Evolutionary conservation across 225 moss, liverwort and hornwort genomes (phyloP).

Genomic region (Neckera pumila): DNA sequence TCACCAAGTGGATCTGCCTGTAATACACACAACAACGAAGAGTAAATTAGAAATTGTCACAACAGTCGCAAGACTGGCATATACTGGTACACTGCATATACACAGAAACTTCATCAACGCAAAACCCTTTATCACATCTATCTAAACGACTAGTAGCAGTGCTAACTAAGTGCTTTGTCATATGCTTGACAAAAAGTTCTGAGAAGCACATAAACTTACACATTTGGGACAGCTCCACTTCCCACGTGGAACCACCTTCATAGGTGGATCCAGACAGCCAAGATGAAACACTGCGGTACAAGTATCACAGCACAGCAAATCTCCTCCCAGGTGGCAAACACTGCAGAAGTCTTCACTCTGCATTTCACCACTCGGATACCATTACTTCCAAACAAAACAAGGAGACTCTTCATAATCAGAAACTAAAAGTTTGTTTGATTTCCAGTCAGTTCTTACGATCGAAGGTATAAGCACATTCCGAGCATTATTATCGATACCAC

Average conservation of each 20-base stretch:
- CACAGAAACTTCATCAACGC: not conserved
- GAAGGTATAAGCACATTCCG: not conserved
- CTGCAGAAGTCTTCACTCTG: constrained; percentile 99
- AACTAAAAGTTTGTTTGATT: not conserved
- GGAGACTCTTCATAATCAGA: not conserved
- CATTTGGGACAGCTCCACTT: constrained; percentile 99
- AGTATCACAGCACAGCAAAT: constrained; percentile 93
- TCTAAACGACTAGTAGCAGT: not conserved
- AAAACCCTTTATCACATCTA: not conserved
- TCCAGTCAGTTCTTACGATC: not conserved
- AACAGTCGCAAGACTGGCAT: not conserved
- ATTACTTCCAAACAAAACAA: not conserved
- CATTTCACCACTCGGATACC: not conserved
- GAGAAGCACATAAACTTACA: constrained; percentile 40
- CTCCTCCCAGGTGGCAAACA: constrained; percentile 78
- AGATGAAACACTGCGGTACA: constrained; percentile 96
- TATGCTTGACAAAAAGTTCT: not conserved
- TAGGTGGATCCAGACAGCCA: constrained; percentile 93
- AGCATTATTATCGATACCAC: not conserved
- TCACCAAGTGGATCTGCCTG: constrained; percentile 97
- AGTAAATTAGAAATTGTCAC: not conserved
- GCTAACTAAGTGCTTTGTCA: not conserved
- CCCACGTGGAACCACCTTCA: constrained; percentile 92
- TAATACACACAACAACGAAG: not conserved
- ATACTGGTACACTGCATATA: not conserved